These are phyloP conservation scores for Phytophthora kernoviae DNA, from an alignment of 352 stramenopile genomes.

Conservation along the genomic window DNA sequence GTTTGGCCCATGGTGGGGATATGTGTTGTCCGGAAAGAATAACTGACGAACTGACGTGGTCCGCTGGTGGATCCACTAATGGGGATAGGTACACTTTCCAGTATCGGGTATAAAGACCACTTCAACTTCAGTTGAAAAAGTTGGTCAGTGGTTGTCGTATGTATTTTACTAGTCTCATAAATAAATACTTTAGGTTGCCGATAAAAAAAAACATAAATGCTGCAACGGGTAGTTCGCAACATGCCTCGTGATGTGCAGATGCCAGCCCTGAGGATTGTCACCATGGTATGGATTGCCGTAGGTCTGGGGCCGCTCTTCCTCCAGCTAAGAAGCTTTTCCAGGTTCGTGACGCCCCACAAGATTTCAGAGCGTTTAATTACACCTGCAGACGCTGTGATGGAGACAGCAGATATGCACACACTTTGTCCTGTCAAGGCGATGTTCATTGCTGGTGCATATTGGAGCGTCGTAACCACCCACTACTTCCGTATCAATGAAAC, in stretches of 20 bases:
- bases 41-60: slow-evolving; percentile 5
- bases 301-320: slow-evolving; percentile 24
- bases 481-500: slow-evolving; percentile 9
- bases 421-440: slow-evolving; percentile 12
- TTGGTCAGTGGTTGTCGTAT: too few species aligned
- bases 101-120: too few species aligned
- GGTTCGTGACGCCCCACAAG: slow-evolving; percentile 29
- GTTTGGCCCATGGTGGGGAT: slow-evolving; percentile 21
- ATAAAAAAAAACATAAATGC: not conserved
- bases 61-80: slow-evolving; percentile 10
- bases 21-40: not conserved
- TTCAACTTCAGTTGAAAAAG: not conserved
- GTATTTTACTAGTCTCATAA: too few species aligned
- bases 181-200: not conserved
- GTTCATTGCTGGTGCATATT: slow-evolving; percentile 17
- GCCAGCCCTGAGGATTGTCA: slow-evolving; percentile 10
- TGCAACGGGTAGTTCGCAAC: too few species aligned
- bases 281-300: slow-evolving; percentile 21
- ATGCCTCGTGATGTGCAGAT: not conserved
- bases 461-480: slow-evolving; percentile 18
- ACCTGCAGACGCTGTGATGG: not conserved
- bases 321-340: slow-evolving; percentile 26
- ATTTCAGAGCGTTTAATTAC: slow-evolving; percentile 21
- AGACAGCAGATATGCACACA: slow-evolving; percentile 9
- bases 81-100: slow-evolving; percentile 15